These are phyloP conservation scores for Scutellaria galericulata DNA, from an alignment of 257 asterid genomes.

Conservation along the genomic window DNA sequence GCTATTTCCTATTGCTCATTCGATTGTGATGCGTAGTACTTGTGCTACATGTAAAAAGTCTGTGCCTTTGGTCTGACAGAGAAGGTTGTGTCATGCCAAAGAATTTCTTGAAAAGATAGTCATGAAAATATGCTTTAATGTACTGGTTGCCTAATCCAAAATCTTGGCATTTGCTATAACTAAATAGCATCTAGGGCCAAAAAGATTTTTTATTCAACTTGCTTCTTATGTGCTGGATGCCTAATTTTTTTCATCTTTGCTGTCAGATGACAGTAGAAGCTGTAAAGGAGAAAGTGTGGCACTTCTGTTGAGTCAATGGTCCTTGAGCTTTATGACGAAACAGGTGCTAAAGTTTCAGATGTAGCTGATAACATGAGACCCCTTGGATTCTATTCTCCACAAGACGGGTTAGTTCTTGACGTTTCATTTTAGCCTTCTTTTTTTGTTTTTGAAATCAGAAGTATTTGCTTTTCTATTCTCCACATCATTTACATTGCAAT, in stretches of 20 bases:
- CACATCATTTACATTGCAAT: not conserved
- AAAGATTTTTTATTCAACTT: slow-evolving; percentile 12
- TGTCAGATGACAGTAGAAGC: slow-evolving; percentile 80
- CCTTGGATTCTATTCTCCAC: slow-evolving; percentile 91
- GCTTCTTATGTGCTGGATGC: slow-evolving; percentile 27
- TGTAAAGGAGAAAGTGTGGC: slow-evolving; percentile 90
- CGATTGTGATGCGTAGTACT: slow-evolving; percentile 5
- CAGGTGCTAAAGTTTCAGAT: slow-evolving; percentile 65
- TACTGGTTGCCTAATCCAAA: not conserved
- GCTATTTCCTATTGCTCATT: not conserved
- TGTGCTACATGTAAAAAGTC: not conserved
- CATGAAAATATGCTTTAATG: not conserved
- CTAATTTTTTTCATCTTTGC: slow-evolving; percentile 30
- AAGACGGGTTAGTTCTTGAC: slow-evolving; percentile 63
- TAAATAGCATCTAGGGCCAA: not conserved
- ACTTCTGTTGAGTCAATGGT: slow-evolving; percentile 83
- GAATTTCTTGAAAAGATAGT: not conserved
- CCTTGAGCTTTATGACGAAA: slow-evolving; percentile 87
- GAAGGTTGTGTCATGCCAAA: slow-evolving; percentile 3
- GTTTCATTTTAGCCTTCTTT: not conserved
- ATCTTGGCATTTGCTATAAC: not conserved
- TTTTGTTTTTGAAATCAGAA: not conserved
- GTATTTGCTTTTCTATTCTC: no score
- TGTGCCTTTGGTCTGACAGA: not conserved
- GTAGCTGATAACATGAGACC: slow-evolving; percentile 63